Percentiles rank a stretch among this genome's conserved stretches.
phyloP scores from a whole-genome alignment of 805 yeast genomes.

The Cyberlindnera misumaiensis region DNA sequence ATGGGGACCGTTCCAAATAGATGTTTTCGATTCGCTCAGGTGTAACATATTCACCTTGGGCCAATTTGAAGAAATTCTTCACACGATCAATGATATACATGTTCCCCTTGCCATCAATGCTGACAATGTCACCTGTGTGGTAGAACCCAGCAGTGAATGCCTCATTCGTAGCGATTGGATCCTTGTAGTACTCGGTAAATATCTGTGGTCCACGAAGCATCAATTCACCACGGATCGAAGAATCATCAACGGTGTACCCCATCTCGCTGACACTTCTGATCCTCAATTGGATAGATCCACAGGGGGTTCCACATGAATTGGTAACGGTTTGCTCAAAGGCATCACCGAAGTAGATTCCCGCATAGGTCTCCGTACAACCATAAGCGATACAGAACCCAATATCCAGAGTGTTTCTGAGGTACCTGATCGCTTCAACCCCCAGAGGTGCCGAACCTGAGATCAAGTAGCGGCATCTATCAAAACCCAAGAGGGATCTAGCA shows the following conservation, averaged over 20 bases:
- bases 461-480: slow-evolving; percentile 32
- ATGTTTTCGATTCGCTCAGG: slow-evolving; percentile 69
- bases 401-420: slow-evolving; percentile 50
- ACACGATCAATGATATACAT: slow-evolving; percentile 63
- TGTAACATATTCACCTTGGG: slow-evolving; percentile 66
- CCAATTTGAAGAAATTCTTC: slow-evolving; percentile 67
- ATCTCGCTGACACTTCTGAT: slow-evolving; percentile 56
- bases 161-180: slow-evolving; percentile 44
- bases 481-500: slow-evolving; percentile 38
- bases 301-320: slow-evolving; percentile 51
- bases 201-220: slow-evolving; percentile 59
- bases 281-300: slow-evolving; percentile 45
- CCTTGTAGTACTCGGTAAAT: slow-evolving; percentile 48
- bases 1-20: slow-evolving; percentile 47
- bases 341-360: slow-evolving; percentile 41
- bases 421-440: slow-evolving; percentile 49
- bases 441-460: slow-evolving; percentile 66
- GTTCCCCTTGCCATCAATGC: slow-evolving; percentile 43
- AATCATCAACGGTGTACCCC: slow-evolving; percentile 39
- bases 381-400: slow-evolving; percentile 48
- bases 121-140: slow-evolving; percentile 60
- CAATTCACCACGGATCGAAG: slow-evolving; percentile 49
- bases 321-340: slow-evolving; percentile 34
- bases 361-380: slow-evolving; percentile 66
- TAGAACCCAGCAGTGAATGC: slow-evolving; percentile 55